Conservation (phyloP, 768 basidiomycete genomes). For the Lactifluus piperatus region DNA sequence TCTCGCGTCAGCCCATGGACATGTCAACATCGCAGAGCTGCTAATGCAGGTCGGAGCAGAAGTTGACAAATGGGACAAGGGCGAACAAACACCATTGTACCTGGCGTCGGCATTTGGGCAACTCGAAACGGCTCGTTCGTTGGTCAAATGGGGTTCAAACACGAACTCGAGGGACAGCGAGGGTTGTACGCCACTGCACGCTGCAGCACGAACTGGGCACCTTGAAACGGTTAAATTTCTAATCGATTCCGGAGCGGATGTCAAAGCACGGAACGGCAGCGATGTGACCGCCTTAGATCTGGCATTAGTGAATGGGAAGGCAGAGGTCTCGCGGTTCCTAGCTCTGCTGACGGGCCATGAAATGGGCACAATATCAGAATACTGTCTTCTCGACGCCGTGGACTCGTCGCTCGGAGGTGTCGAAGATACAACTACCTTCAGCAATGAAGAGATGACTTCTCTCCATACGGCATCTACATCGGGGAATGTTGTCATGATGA, state of each 20-base stretch:
- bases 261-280: not conserved
- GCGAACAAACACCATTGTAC: not conserved
- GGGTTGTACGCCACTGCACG: not conserved
- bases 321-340: not conserved
- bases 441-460: not conserved
- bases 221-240: not conserved
- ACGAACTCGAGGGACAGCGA: not conserved
- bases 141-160: not conserved
- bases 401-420: too few relatives aligned
- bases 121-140: too few relatives aligned
- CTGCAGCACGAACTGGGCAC: not conserved
- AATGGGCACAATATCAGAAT: not conserved
- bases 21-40: not conserved
- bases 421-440: fast-evolving
- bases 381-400: not conserved
- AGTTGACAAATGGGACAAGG: not conserved
- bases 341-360: not conserved
- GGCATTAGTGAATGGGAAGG: not conserved
- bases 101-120: not conserved
- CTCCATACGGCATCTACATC: not conserved
- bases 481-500: not conserved
- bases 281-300: not conserved
- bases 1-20: not conserved
- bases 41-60: not conserved
- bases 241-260: not conserved